These are phyloP conservation scores for Dispira simplex DNA, from an alignment of 192 early-diverging fungal species.

Conservation along the genomic window DNA sequence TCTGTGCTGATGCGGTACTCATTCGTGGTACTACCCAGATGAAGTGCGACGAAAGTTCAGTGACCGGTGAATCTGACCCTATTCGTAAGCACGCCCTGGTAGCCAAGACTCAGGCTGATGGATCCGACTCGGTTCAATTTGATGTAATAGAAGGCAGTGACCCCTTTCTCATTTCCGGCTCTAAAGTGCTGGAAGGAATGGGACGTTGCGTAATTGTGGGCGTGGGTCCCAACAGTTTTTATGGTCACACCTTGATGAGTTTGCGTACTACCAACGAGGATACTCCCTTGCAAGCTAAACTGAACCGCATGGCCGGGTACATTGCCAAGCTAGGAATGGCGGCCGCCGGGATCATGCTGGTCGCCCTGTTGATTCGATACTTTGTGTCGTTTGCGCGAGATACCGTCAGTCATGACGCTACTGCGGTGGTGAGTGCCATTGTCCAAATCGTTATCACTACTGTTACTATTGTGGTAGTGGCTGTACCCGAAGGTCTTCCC, in stretches of 20 bases:
- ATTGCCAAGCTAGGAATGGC: conserved; percentile 90
- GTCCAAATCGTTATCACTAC: conserved; percentile 76
- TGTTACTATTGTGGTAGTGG: conserved; percentile 92
- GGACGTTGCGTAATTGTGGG: conserved; percentile 73
- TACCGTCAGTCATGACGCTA: conserved; percentile 22
- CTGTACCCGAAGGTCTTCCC: conserved; percentile 96
- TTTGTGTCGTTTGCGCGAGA: conserved; percentile 39
- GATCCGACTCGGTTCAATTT: conserved; percentile 13
- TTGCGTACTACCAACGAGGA: conserved; percentile 69
- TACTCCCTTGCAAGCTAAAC: conserved; percentile 87
- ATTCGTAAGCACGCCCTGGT: conserved; percentile 58
- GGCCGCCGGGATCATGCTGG: conserved; percentile 73
- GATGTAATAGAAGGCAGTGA: conserved; percentile 24
- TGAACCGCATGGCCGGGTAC: conserved; percentile 71
- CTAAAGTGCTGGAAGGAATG: conserved; percentile 79
- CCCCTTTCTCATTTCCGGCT: conserved; percentile 88
- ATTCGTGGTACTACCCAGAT: conserved; percentile 60
- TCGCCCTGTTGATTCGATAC: conserved; percentile 78
- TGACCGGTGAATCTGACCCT: conserved; percentile 90
- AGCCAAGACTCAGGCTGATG: conserved; percentile 1
- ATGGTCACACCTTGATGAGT: conserved; percentile 80
- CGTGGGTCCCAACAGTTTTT: conserved; percentile 73
- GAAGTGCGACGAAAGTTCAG: conserved; percentile 78
- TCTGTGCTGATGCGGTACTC: conserved; percentile 82
- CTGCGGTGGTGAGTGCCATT: conserved; percentile 40